phyloP scores from a whole-genome alignment of 1,284 basidiomycete genomes.

The Ganoderma meredithae region DNA sequence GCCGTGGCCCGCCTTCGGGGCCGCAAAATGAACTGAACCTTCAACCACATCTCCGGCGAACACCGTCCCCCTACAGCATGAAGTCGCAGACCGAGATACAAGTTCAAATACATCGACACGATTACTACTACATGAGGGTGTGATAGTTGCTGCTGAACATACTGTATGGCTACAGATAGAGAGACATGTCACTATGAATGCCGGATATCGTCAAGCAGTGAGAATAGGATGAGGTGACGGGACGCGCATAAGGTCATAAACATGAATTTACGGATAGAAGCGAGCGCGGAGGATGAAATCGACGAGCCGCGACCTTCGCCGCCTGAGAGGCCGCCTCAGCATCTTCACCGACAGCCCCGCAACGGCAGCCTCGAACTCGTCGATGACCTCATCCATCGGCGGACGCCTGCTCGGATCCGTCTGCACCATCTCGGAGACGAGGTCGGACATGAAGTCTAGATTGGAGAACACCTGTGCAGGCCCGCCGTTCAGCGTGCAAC shows the following conservation, averaged over 20 bases:
- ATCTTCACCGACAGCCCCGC: not conserved
- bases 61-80: not conserved
- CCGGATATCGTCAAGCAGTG: not conserved
- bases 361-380: conserved; percentile 1
- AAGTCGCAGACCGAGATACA: not conserved
- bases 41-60: not conserved
- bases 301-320: not conserved
- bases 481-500: too few species aligned
- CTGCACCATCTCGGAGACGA: conserved; percentile 13
- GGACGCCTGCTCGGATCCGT: conserved; percentile 13
- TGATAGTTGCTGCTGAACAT: not conserved
- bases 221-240: not conserved
- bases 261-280: not conserved
- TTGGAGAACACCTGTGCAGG: conserved; percentile 15
- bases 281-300: not conserved
- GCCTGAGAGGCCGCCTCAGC: conserved; percentile 2
- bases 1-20: not conserved
- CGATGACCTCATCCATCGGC: conserved; percentile 18
- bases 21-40: not conserved
- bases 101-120: not conserved
- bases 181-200: not conserved
- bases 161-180: not conserved
- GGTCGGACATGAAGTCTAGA: conserved; percentile 13
- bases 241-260: not conserved
- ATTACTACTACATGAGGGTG: not conserved